phyloP scores from a whole-genome alignment of 2,329 filamentous ascomycete species.

The Monosporascus sp. region DNA sequence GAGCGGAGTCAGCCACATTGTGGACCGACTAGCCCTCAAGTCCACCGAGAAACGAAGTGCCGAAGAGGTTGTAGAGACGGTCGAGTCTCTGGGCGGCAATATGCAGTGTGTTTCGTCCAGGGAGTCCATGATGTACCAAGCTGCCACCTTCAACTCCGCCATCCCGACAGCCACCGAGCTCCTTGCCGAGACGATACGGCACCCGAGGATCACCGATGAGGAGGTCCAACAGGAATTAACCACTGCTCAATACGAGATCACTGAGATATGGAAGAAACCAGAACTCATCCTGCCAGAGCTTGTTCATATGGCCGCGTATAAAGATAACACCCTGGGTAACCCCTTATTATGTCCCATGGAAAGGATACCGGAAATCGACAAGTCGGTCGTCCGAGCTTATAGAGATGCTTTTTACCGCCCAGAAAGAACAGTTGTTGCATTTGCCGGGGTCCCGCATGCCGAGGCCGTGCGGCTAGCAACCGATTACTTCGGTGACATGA shows the following conservation, averaged over 20 bases:
- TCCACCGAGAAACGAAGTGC: slow-evolving; percentile 65
- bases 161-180: slow-evolving; percentile 77
- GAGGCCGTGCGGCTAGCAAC: slow-evolving; percentile 75
- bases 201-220: slow-evolving; percentile 76
- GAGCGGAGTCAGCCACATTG: slow-evolving; percentile 88
- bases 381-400: slow-evolving; percentile 69
- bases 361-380: slow-evolving; percentile 68
- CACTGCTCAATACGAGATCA: slow-evolving; percentile 92
- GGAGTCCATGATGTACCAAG: slow-evolving; percentile 98
- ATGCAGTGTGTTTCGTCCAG: slow-evolving; percentile 94
- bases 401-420: slow-evolving; percentile 79
- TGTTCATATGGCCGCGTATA: slow-evolving; percentile 91
- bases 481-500: slow-evolving; percentile 90
- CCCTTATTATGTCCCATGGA: slow-evolving; percentile 88
- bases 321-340: slow-evolving; percentile 93
- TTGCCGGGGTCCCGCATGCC: slow-evolving; percentile 81
- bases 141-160: slow-evolving; percentile 91
- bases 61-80: slow-evolving; percentile 80
- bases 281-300: slow-evolving; percentile 93
- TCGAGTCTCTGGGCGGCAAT: slow-evolving; percentile 88
- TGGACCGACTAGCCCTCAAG: slow-evolving; percentile 94
- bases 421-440: slow-evolving; percentile 89
- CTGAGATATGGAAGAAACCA: slow-evolving; percentile 95
- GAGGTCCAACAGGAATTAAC: slow-evolving; percentile 83
- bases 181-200: slow-evolving; percentile 87